These are phyloP conservation scores for Bipolaris cookei DNA, from an alignment of 2,329 filamentous ascomycete species.

Conservation along the genomic window DNA sequence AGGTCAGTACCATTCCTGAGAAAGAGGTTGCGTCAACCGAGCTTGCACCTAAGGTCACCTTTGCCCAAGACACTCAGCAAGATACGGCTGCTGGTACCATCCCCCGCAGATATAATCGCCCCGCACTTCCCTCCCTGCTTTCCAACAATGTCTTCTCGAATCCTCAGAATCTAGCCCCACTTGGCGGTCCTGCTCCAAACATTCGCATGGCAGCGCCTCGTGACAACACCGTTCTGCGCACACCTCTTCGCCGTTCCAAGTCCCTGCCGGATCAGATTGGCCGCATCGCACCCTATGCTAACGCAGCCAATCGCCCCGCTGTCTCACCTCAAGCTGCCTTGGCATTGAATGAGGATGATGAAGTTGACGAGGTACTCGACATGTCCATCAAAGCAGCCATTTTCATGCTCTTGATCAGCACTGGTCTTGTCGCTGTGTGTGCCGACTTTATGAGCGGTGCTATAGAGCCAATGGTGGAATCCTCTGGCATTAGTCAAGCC, in stretches of 20 bases:
- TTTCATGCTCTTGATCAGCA: constrained; percentile 61
- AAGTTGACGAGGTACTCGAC: constrained; percentile 43
- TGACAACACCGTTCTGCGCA: constrained; percentile 8
- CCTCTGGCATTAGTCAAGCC: constrained; percentile 68
- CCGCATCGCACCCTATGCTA: constrained; percentile 28
- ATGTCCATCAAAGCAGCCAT: constrained; percentile 65
- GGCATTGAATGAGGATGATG: constrained; percentile 26
- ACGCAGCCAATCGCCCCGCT: constrained; percentile 25
- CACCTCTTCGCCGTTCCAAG: constrained; percentile 41
- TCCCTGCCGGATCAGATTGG: constrained; percentile 49
- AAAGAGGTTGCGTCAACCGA: constrained; percentile 26
- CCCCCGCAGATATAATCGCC: constrained; percentile 60
- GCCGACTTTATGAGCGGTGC: constrained; percentile 77
- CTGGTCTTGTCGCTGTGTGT: constrained; percentile 65
- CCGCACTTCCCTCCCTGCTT: constrained; percentile 68
- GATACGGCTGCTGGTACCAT: constrained; percentile 52
- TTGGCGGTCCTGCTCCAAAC: constrained; percentile 36
- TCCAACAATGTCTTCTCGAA: constrained; percentile 72
- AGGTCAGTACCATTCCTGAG: constrained; percentile 32
- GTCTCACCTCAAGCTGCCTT: constrained; percentile 30
- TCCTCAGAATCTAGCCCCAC: constrained; percentile 46
- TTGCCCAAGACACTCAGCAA: constrained; percentile 46
- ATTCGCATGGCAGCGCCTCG: constrained; percentile 43
- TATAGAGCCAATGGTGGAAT: constrained; percentile 70
- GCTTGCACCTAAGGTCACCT: constrained; percentile 45